These are phyloP conservation scores for Collybia sordida DNA, from an alignment of 768 basidiomycete species.

Conservation along the genomic window DNA sequence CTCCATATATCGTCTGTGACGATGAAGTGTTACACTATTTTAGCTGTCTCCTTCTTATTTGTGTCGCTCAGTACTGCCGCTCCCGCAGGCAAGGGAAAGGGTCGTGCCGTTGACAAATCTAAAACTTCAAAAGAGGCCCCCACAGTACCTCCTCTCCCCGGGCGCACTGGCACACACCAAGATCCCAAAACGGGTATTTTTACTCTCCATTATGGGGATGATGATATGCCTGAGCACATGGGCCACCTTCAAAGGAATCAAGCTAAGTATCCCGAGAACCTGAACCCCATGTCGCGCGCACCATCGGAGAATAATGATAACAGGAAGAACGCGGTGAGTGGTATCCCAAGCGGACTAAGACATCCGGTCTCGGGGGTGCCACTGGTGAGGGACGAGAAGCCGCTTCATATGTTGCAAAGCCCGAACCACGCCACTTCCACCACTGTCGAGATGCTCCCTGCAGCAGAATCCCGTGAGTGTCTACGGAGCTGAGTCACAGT, in stretches of 20 bases:
- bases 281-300: conserved; percentile 1
- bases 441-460: conserved; percentile 4
- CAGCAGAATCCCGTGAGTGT: background rate
- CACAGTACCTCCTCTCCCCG: conserved; percentile 2
- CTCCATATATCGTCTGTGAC: background rate
- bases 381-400: conserved; percentile 1
- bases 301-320: no score
- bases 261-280: background rate
- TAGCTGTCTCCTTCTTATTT: background rate
- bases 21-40: background rate
- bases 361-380: no score
- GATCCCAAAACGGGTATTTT: background rate
- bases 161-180: background rate
- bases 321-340: background rate
- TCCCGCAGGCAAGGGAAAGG: background rate
- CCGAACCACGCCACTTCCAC: conserved; percentile 2
- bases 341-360: background rate
- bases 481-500: no score
- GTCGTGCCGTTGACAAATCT: background rate
- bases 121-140: background rate
- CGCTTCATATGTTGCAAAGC: background rate
- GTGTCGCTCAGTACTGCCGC: background rate
- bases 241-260: conserved; percentile 7
- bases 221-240: conserved; percentile 8
- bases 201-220: conserved; percentile 1